Evolutionary conservation across 208 protist species (phyloP), one percentile per base, ranked within the genome.

Genomic region (Wallacemonas collosoma): DNA sequence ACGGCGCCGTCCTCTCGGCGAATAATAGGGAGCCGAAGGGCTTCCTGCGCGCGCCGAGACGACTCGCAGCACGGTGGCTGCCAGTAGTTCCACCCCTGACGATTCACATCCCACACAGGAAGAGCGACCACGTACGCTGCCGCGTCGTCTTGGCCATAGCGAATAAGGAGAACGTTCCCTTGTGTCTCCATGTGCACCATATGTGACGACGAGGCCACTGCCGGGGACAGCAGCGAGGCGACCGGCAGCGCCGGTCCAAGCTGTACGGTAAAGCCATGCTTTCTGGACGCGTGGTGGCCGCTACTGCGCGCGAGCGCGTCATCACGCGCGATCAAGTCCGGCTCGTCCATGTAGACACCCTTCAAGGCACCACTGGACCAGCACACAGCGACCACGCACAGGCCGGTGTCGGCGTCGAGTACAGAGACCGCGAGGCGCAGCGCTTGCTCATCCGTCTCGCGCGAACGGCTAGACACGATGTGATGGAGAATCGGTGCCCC

Each of bases 381-480:
- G 60, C 77, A 66, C 11, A 88, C 78, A 62, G 87, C 78, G 17
- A 94, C 72, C 53, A 83, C 85, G 71, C 88, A 80, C 26, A 82
- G 75, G n/a, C 89, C 92, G 55, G 83, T 85, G 64, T 91, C 89
- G 36, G 75, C 80, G 75, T 96, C 89, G n/a, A 93, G 45, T 26
- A 83, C 69, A 35, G 73, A 63, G 17, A 71, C 72, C 7, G 76
- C 63, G 60, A 94, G 67, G 4, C 87, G 87, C 6, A 96, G 76
- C 26, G 91, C 85, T 56, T 82, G 65, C 54, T 84, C 79, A 14
- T 61, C 67, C 15, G 7, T 47, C 62, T 12, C 69, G 51, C 9
- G 1, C 47, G 47, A 36, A 44, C 50, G 71, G 51, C n/a, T 74
- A 58, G 56, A 17, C 8, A 79, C 63, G 17, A 79, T 44, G 53